Percentiles rank a stretch among this genome's conserved stretches.
Conservation (phyloP, 805 yeast species). For the Debaryomyces maramus region DNA sequence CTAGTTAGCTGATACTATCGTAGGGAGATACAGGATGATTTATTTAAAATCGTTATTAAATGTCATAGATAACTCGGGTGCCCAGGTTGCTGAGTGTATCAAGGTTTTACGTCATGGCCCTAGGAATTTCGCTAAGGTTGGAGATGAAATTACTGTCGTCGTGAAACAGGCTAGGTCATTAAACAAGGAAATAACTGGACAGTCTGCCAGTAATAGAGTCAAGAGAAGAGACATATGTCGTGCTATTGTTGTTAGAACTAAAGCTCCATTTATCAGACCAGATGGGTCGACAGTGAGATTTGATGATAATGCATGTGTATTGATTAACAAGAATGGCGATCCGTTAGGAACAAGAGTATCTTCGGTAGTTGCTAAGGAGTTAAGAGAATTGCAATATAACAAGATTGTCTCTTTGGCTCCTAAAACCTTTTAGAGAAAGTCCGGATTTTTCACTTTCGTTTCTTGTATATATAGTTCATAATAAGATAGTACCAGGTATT, state of each 20-base stretch:
- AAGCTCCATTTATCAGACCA: constrained; percentile 69
- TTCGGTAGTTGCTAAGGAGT: constrained; percentile 87
- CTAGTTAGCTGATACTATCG: no score
- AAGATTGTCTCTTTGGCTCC: constrained; percentile 92
- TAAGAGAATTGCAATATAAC: constrained; percentile 77
- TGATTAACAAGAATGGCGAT: constrained; percentile 88
- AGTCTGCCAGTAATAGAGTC: constrained; percentile 73
- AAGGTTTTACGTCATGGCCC: constrained; percentile 91
- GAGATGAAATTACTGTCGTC: constrained; percentile 92
- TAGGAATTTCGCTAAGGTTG: constrained; percentile 75
- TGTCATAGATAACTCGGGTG: constrained; percentile 95
- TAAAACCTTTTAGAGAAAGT: constrained; percentile 39
- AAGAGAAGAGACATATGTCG: constrained; percentile 95
- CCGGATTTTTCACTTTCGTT: background rate
- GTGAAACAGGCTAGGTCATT: constrained; percentile 87
- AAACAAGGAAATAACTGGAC: constrained; percentile 69
- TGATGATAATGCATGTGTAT: constrained; percentile 96
- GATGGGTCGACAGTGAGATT: constrained; percentile 87
- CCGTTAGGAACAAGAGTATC: constrained; percentile 93
- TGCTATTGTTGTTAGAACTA: constrained; percentile 93
- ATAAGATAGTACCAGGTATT: background rate
- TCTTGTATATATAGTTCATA: constrained; percentile 1
- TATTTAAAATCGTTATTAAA: constrained; percentile 84
- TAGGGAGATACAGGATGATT: constrained; percentile 54
- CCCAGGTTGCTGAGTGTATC: constrained; percentile 91